These are phyloP conservation scores for Saccharum officinarum DNA, from an alignment of 176 grass and related monocot species.

Conservation along the genomic window DNA sequence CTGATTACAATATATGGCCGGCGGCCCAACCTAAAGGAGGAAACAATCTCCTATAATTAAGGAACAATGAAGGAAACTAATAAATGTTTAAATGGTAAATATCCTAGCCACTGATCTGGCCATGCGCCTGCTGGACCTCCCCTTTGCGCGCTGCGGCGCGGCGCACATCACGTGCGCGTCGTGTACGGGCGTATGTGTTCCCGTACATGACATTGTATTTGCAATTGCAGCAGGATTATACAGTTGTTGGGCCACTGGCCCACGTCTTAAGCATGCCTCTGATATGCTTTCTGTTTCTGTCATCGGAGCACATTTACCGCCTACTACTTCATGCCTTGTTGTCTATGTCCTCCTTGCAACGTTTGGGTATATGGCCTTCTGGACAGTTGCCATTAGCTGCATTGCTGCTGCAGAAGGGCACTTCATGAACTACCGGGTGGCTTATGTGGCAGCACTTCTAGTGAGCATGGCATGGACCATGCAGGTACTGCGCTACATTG, in stretches of 20 bases:
- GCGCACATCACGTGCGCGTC: no score
- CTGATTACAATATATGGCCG: no score
- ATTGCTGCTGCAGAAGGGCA: constrained; percentile 56
- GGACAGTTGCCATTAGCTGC: constrained; percentile 75
- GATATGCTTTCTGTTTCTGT: constrained; percentile 60
- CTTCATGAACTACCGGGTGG: constrained; percentile 46
- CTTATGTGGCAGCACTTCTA: constrained; percentile 66
- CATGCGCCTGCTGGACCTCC: no score
- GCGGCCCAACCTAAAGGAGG: no score
- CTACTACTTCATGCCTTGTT: constrained; percentile 39
- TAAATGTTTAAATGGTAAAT: no score
- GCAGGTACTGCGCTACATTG: constrained; percentile 63
- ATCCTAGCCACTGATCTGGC: no score
- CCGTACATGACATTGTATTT: no score
- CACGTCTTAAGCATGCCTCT: constrained; percentile 64
- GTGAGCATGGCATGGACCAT: constrained; percentile 89
- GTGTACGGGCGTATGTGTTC: no score
- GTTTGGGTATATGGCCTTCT: constrained; percentile 68
- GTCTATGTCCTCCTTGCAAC: constrained; percentile 55
- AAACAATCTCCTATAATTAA: no score
- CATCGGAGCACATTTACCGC: constrained; percentile 42
- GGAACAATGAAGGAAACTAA: no score
- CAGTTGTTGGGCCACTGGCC: constrained; percentile 69
- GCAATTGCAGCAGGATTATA: constrained; percentile 61
- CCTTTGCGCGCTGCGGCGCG: no score